Evolutionary conservation across 768 basidiomycete genomes (phyloP).

Genomic region (Lanmaoa rubissima): DNA sequence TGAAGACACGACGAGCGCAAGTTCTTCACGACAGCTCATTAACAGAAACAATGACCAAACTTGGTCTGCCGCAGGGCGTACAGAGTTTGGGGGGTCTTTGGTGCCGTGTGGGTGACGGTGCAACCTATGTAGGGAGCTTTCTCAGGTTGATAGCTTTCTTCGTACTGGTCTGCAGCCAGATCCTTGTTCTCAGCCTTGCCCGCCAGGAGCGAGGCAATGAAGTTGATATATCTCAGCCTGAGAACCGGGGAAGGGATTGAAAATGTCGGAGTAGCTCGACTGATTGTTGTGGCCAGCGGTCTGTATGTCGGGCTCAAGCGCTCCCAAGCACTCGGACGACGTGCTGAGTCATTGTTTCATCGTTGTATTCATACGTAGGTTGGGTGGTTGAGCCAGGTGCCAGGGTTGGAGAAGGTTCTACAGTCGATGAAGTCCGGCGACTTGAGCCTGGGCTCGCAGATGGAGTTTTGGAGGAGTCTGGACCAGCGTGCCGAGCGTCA

Average conservation of each 20-base stretch:
- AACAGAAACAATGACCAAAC: too few relatives aligned
- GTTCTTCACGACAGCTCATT: too few relatives aligned
- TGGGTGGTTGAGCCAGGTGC: constrained; percentile 70
- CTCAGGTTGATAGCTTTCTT: too few relatives aligned
- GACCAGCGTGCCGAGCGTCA: constrained; percentile 62
- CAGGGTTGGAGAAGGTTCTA: constrained; percentile 61
- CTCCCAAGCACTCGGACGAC: constrained; percentile 54
- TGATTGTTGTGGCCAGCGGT: constrained; percentile 27
- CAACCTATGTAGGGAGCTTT: too few relatives aligned
- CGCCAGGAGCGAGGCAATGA: too few relatives aligned
- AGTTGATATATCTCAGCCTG: too few relatives aligned
- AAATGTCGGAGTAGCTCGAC: constrained; percentile 33
- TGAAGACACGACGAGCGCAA: too few relatives aligned
- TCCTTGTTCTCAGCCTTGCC: too few relatives aligned
- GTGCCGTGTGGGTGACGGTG: too few relatives aligned
- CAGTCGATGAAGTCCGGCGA: constrained; percentile 66
- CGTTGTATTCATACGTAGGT: constrained; percentile 47
- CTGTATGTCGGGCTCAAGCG: constrained; percentile 37
- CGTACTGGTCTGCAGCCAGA: too few relatives aligned
- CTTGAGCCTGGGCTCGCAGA: constrained; percentile 75
- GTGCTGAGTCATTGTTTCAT: constrained; percentile 40
- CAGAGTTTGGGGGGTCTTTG: too few relatives aligned
- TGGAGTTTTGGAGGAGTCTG: constrained; percentile 59
- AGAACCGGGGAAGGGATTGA: constrained; percentile 62
- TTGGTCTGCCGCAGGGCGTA: too few relatives aligned